Evolutionary conservation across 2,329 filamentous ascomycete genomes (phyloP).

Genomic region (Ophiostoma pallidulum): DNA sequence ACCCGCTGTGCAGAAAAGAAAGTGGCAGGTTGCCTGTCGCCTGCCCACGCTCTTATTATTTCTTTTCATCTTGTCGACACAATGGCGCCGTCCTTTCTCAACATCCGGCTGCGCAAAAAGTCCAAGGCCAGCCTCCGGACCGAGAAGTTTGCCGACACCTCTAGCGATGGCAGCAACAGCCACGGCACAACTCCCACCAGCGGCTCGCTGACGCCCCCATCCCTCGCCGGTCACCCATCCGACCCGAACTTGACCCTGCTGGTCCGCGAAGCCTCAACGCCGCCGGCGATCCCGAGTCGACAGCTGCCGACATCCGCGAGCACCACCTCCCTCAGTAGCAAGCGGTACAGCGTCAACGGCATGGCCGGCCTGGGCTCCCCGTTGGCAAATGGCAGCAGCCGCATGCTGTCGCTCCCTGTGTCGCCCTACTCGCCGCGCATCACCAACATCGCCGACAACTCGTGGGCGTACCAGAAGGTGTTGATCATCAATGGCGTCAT

Average conservation of each 20-base stretch:
- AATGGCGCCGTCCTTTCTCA: slow-evolving; percentile 59
- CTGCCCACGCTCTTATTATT: no score
- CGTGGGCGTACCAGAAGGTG: slow-evolving; percentile 90
- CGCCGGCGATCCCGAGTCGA: slow-evolving; percentile 23
- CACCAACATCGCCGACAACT: slow-evolving; percentile 67
- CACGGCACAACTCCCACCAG: slow-evolving; percentile 54
- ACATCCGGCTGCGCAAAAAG: slow-evolving; percentile 60
- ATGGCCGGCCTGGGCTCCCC: slow-evolving; percentile 53
- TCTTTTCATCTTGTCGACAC: no score
- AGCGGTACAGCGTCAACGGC: slow-evolving; percentile 55
- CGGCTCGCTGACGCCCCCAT: slow-evolving; percentile 66
- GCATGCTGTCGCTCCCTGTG: slow-evolving; percentile 45
- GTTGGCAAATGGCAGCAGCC: slow-evolving; percentile 43
- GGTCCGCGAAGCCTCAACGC: slow-evolving; percentile 33
- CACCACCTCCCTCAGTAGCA: slow-evolving; percentile 24
- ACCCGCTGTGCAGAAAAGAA: not conserved
- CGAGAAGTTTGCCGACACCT: slow-evolving; percentile 49
- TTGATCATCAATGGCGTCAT: slow-evolving; percentile 74
- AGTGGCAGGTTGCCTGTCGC: no score
- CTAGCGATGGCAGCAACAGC: slow-evolving; percentile 50
- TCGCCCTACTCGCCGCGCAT: slow-evolving; percentile 77
- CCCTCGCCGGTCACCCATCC: slow-evolving; percentile 52
- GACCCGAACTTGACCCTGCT: slow-evolving; percentile 57
- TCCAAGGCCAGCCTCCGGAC: slow-evolving; percentile 67
- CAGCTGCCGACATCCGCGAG: slow-evolving; percentile 24